phyloP scores from a whole-genome alignment of 2,329 filamentous ascomycete species.

The Cladosporium colombiae region DNA sequence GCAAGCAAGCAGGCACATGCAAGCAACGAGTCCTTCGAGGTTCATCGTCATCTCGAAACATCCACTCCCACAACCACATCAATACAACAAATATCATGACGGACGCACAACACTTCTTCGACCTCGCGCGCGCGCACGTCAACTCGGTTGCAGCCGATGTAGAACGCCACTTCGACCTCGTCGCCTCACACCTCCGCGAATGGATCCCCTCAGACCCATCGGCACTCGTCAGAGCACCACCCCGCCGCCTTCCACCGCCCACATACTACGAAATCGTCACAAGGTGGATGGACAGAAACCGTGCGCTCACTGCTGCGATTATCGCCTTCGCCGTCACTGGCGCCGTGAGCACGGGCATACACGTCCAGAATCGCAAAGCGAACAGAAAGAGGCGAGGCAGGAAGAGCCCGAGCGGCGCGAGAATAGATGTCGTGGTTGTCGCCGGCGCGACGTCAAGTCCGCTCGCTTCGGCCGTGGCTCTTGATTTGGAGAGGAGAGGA shows the following conservation, averaged over 20 bases:
- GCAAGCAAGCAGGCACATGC: background rate
- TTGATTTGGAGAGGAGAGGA: slow-evolving; percentile 86
- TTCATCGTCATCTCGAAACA: slow-evolving; percentile 1
- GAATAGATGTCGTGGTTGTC: slow-evolving; percentile 83
- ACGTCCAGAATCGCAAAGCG: slow-evolving; percentile 62
- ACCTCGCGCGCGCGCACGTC: slow-evolving; percentile 38
- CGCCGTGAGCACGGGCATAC: slow-evolving; percentile 46
- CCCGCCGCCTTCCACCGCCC: slow-evolving; percentile 43
- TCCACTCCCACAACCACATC: background rate
- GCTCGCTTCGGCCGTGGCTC: slow-evolving; percentile 76
- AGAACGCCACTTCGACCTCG: slow-evolving; percentile 76
- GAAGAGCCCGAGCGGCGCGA: slow-evolving; percentile 77
- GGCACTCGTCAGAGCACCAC: slow-evolving; percentile 51
- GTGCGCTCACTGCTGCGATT: slow-evolving; percentile 70
- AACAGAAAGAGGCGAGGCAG: slow-evolving; percentile 70
- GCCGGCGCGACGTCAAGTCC: slow-evolving; percentile 85
- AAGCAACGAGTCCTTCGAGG: background rate
- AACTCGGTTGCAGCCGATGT: slow-evolving; percentile 73
- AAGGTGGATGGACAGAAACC: slow-evolving; percentile 72
- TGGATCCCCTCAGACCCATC: slow-evolving; percentile 72
- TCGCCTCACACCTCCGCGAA: slow-evolving; percentile 70
- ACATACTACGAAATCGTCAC: slow-evolving; percentile 60
- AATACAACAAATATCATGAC: slow-evolving; percentile 32
- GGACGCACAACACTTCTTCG: slow-evolving; percentile 40
- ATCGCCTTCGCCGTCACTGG: slow-evolving; percentile 70